Percentiles rank a stretch among this genome's conserved stretches.
These are phyloP conservation scores for Hyphodiscus hymeniophilus DNA, from an alignment of 495 filamentous ascomycete genomes.

Conservation along the genomic window DNA sequence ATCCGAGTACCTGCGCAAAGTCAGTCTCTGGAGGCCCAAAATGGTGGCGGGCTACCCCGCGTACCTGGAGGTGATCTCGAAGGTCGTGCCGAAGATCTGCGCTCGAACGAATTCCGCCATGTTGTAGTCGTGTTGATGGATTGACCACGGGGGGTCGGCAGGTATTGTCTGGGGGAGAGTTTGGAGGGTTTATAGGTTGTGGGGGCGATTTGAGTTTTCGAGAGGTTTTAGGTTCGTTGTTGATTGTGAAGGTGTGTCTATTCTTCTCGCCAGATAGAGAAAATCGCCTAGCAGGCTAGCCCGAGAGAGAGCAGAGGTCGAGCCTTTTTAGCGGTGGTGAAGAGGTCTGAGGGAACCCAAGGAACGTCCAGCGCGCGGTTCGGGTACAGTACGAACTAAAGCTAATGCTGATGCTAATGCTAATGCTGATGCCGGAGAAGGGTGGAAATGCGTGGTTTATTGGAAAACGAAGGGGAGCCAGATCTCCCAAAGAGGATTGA, in stretches of 20 bases:
- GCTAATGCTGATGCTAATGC: too few relatives aligned
- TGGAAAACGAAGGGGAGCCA: too few relatives aligned
- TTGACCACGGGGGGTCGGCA: background rate
- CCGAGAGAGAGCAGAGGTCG: background rate
- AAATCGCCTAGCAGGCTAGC: background rate
- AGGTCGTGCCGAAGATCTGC: constrained; percentile 98
- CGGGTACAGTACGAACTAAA: too few relatives aligned
- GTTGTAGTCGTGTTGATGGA: constrained; percentile 1
- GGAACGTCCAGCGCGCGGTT: too few relatives aligned
- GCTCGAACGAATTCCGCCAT: constrained; percentile 99
- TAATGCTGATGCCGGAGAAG: too few relatives aligned
- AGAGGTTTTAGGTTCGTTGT: background rate
- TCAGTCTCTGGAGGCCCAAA: constrained; percentile 14
- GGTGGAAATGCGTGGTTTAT: too few relatives aligned
- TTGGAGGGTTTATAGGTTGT: background rate
- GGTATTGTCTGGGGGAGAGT: background rate
- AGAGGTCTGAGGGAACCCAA: too few relatives aligned
- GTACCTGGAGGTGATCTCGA: constrained; percentile 98
- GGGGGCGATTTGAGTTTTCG: background rate
- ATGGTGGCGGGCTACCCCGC: constrained; percentile 17
- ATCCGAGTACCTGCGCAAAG: constrained; percentile 72
- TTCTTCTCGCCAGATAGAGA: background rate
- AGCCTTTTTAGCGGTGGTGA: too few relatives aligned
- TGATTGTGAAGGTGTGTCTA: background rate
- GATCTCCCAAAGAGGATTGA: too few relatives aligned